Percentiles rank a stretch among this genome's conserved stretches.
phyloP scores from a whole-genome alignment of 2,329 filamentous ascomycete genomes.

The Penicillium decumbens region DNA sequence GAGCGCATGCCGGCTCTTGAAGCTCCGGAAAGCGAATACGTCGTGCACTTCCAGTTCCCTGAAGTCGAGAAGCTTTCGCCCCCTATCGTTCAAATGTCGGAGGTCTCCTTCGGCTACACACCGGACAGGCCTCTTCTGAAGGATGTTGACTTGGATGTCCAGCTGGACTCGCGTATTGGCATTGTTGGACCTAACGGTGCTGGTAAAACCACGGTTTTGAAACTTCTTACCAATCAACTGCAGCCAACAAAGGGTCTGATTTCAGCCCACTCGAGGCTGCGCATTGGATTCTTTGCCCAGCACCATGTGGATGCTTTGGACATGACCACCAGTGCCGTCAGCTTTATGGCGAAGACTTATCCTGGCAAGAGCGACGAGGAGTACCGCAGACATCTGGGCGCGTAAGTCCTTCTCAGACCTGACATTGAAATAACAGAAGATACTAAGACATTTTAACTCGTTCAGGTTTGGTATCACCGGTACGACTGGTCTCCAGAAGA shows the following conservation, averaged over 20 bases:
- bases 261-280: slow-evolving; percentile 78
- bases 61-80: slow-evolving; percentile 96
- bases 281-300: slow-evolving; percentile 95
- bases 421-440: background rate
- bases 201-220: slow-evolving; percentile 97
- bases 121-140: slow-evolving; percentile 72
- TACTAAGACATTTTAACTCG: slow-evolving; percentile 1
- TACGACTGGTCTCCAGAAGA: slow-evolving; percentile 94
- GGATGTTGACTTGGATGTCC: slow-evolving; percentile 91
- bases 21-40: slow-evolving; percentile 87
- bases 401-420: slow-evolving; percentile 53
- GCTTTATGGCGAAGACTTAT: slow-evolving; percentile 92
- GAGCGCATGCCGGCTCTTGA: slow-evolving; percentile 94
- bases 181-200: slow-evolving; percentile 99
- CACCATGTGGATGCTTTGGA: slow-evolving; percentile 97
- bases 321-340: slow-evolving; percentile 79
- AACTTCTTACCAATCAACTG: slow-evolving; percentile 88
- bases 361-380: slow-evolving; percentile 92
- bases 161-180: slow-evolving; percentile 95
- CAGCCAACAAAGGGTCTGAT: slow-evolving; percentile 73
- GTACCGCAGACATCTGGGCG: slow-evolving; percentile 89
- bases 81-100: slow-evolving; percentile 95
- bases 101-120: slow-evolving; percentile 83
- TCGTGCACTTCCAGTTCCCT: slow-evolving; percentile 93
- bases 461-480: slow-evolving; percentile 68